Conservation (phyloP, 2,329 filamentous ascomycete genomes). For the Aureobasidium leucospermi region DNA sequence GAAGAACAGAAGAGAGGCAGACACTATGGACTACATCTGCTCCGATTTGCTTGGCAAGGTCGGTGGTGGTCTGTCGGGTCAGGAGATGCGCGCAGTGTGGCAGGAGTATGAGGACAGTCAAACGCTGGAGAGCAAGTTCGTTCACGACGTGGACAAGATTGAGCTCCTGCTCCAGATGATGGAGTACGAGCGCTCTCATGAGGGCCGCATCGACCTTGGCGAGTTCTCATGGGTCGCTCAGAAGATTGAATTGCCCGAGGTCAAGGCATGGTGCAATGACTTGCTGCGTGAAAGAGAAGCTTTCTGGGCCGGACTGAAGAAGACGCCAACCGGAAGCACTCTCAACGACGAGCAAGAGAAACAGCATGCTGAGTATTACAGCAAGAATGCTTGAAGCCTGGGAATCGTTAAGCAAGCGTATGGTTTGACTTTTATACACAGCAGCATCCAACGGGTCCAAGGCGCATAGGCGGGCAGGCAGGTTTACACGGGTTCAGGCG, state of each 20-base stretch:
- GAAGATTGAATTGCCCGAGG: conserved; percentile 67
- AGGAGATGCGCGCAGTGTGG: conserved; percentile 73
- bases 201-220: conserved; percentile 63
- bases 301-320: conserved; percentile 54
- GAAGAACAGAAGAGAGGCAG: conserved; percentile 78
- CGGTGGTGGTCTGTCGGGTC: conserved; percentile 60
- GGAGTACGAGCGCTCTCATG: conserved; percentile 76
- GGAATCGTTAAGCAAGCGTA: background rate
- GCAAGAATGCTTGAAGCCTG: conserved; percentile 9
- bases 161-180: conserved; percentile 92
- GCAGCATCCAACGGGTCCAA: background rate
- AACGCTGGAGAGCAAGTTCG: conserved; percentile 79
- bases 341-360: conserved; percentile 22
- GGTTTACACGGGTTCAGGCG: background rate
- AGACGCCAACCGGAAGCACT: conserved; percentile 20
- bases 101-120: conserved; percentile 87
- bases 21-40: conserved; percentile 88
- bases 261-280: conserved; percentile 69
- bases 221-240: conserved; percentile 79
- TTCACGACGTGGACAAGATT: conserved; percentile 97
- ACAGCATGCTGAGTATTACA: conserved; percentile 31
- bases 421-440: background rate
- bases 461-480: background rate
- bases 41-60: conserved; percentile 65
- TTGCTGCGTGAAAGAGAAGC: conserved; percentile 67